Conservation (phyloP, 1,284 basidiomycete genomes). For the Pisolithus thermaeus region DNA sequence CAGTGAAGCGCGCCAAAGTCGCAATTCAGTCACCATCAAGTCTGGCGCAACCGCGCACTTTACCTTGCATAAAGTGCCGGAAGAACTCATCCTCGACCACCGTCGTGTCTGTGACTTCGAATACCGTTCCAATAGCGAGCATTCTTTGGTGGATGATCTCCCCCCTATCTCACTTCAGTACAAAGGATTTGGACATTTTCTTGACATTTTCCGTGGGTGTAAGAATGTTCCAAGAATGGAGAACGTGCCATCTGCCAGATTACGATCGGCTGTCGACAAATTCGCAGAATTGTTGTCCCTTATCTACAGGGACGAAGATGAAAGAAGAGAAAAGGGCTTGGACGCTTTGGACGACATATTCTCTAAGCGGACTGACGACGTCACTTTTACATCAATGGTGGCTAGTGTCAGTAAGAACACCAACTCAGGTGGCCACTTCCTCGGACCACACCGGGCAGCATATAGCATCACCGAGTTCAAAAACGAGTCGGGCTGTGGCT, state of each 20-base stretch:
- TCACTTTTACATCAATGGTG: neutral
- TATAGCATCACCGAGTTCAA: neutral
- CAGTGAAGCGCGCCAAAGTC: too few species aligned
- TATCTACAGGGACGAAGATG: neutral
- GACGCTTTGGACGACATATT: neutral
- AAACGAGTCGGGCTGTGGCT: neutral
- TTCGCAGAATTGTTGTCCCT: neutral
- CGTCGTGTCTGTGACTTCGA: too few species aligned
- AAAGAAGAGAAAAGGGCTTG: neutral
- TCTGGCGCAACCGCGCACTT: too few species aligned
- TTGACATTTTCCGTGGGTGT: neutral
- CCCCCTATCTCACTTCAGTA: neutral
- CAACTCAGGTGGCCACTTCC: too few species aligned
- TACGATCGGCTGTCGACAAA: neutral
- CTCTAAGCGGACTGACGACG: neutral
- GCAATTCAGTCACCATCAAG: too few species aligned
- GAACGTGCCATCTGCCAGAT: neutral
- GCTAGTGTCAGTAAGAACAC: too few species aligned
- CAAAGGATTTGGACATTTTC: neutral
- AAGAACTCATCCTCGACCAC: too few species aligned
- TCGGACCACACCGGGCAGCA: neutral
- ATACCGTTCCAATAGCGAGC: too few species aligned
- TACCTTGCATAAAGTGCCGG: too few species aligned
- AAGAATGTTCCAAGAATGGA: neutral
- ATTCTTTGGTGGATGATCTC: neutral